Evolutionary conservation across 2,329 filamentous ascomycete genomes (phyloP).

Genomic region (Biscogniauxia marginata): DNA sequence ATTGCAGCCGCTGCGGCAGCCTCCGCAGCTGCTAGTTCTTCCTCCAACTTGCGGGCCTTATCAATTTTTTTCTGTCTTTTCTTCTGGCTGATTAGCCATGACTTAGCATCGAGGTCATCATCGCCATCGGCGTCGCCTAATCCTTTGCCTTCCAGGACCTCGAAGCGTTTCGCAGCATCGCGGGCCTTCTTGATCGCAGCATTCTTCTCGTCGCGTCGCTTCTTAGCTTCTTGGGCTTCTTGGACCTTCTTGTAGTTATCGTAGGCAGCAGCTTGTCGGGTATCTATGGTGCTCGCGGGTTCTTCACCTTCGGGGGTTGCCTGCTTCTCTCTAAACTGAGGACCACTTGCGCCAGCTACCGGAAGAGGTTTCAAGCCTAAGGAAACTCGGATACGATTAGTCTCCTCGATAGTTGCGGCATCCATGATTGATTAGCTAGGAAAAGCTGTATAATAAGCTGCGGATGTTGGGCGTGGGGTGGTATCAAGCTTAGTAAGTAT

Average conservation of each 20-base stretch:
- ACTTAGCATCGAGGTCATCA: slow-evolving; percentile 70
- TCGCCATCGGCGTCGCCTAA: slow-evolving; percentile 73
- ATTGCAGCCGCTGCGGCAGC: slow-evolving; percentile 59
- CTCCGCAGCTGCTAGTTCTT: slow-evolving; percentile 77
- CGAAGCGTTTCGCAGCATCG: slow-evolving; percentile 75
- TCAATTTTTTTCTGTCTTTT: slow-evolving; percentile 92
- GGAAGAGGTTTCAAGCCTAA: slow-evolving; percentile 89
- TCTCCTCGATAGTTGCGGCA: slow-evolving; percentile 82
- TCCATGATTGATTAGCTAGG: slow-evolving; percentile 46
- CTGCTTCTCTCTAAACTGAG: slow-evolving; percentile 39
- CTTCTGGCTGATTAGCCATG: slow-evolving; percentile 87
- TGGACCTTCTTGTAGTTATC: slow-evolving; percentile 68
- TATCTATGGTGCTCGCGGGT: slow-evolving; percentile 78
- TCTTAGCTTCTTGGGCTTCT: slow-evolving; percentile 74
- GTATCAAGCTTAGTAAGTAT: neutral
- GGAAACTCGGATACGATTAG: slow-evolving; percentile 85
- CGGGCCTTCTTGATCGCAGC: slow-evolving; percentile 83
- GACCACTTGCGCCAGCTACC: slow-evolving; percentile 64
- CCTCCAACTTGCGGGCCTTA: slow-evolving; percentile 67
- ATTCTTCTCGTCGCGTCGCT: slow-evolving; percentile 74
- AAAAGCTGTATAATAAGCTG: neutral
- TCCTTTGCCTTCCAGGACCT: slow-evolving; percentile 76
- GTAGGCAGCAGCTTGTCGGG: slow-evolving; percentile 68
- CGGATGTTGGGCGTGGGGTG: neutral
- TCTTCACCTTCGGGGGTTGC: slow-evolving; percentile 50